Conservation (phyloP, 2,329 filamentous ascomycete species). For the Thermomyces lanuginosus region DNA sequence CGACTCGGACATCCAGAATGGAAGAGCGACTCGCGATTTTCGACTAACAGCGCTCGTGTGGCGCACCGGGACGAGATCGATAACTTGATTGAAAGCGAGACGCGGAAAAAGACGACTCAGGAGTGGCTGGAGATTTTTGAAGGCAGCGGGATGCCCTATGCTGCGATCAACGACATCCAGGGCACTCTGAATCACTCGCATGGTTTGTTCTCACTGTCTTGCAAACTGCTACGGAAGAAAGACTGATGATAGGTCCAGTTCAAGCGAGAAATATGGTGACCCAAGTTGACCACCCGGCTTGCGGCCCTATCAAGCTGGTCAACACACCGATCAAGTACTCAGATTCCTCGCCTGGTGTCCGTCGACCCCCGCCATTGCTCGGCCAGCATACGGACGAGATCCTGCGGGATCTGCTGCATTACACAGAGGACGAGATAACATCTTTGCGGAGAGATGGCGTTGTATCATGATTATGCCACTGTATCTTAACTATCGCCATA, state of each 20-base stretch:
- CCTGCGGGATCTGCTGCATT: constrained; percentile 45
- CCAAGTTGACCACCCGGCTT: constrained; percentile 65
- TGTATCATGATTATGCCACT: constrained; percentile 40
- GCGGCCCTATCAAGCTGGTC: constrained; percentile 74
- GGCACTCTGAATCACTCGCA: constrained; percentile 70
- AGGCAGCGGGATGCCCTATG: constrained; percentile 84
- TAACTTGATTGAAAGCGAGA: constrained; percentile 58
- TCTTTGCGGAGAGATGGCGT: constrained; percentile 50
- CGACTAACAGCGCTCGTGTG: constrained; percentile 44
- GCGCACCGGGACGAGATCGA: constrained; percentile 62
- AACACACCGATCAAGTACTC: constrained; percentile 94
- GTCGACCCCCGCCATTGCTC: constrained; percentile 64
- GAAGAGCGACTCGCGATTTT: constrained; percentile 40
- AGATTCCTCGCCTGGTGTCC: constrained; percentile 57
- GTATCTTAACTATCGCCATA: too few relatives aligned
- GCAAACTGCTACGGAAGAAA: not conserved
- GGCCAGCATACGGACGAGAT: constrained; percentile 79
- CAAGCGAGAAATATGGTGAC: constrained; percentile 74
- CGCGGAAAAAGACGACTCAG: constrained; percentile 58
- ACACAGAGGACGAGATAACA: constrained; percentile 43
- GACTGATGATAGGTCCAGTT: constrained; percentile 24
- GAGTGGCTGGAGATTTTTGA: constrained; percentile 81
- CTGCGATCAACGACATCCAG: constrained; percentile 86
- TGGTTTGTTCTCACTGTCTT: constrained; percentile 33
- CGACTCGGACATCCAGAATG: constrained; percentile 42